Evolutionary conservation across 2,329 filamentous ascomycete genomes (phyloP).

Genomic region (Akanthomyces muscarius): DNA sequence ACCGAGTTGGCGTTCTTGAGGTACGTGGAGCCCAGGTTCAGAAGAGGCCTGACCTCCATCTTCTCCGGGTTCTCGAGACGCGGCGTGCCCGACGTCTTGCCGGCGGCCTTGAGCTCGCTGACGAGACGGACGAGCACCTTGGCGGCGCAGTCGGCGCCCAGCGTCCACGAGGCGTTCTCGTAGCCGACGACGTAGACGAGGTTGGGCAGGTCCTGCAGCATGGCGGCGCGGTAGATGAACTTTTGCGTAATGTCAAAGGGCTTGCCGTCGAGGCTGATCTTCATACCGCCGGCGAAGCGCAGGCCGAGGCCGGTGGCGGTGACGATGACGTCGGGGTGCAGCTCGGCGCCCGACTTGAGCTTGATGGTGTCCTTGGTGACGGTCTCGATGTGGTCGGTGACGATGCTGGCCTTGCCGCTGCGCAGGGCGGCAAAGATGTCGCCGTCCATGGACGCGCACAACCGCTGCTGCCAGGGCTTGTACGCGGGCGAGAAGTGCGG

Average conservation of each 20-base stretch:
- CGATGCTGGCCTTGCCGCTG: constrained; percentile 36
- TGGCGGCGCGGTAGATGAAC: constrained; percentile 55
- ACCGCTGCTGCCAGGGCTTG: constrained; percentile 62
- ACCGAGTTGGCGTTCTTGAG: background rate
- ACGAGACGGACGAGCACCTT: constrained; percentile 48
- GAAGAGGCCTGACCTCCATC: constrained; percentile 3
- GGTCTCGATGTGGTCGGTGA: constrained; percentile 44
- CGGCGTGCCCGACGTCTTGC: constrained; percentile 26
- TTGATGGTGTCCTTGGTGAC: constrained; percentile 42
- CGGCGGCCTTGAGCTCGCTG: constrained; percentile 44
- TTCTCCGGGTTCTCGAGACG: background rate
- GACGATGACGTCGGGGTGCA: constrained; percentile 59
- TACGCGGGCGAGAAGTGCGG: constrained; percentile 54
- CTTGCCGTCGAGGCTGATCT: constrained; percentile 47
- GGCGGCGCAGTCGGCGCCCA: constrained; percentile 54
- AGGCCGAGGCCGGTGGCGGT: constrained; percentile 62
- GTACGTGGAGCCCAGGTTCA: constrained; percentile 7
- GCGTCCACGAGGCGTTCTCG: constrained; percentile 57
- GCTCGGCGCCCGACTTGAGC: constrained; percentile 38
- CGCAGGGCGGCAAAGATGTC: constrained; percentile 44
- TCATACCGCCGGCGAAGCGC: constrained; percentile 49
- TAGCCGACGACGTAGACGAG: constrained; percentile 57
- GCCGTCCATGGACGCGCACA: constrained; percentile 54
- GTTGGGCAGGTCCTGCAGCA: constrained; percentile 63
- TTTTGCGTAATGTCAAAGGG: constrained; percentile 40